Conservation (phyloP, 495 filamentous ascomycete species). For the Penicillium egyptiacum region DNA sequence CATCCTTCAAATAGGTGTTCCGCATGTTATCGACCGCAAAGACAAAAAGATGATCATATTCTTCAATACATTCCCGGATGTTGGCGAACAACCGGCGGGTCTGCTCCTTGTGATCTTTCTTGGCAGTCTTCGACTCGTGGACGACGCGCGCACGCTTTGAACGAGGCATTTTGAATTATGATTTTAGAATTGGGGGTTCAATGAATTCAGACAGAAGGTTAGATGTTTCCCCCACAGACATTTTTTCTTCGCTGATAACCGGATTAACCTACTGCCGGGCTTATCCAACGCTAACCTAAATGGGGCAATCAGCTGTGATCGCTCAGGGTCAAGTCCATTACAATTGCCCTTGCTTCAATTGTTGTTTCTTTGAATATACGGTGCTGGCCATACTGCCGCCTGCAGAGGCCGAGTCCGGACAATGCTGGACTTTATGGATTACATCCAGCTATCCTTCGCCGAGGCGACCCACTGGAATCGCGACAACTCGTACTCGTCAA, state of each 20-base stretch:
- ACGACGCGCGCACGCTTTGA: constrained; percentile 90
- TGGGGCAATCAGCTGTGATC: constrained; percentile 38
- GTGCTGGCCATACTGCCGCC: background rate
- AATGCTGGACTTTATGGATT: constrained; percentile 99
- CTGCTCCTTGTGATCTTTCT: constrained; percentile 87
- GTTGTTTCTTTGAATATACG: background rate
- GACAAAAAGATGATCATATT: constrained; percentile 88
- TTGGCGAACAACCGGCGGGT: constrained; percentile 84
- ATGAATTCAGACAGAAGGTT: constrained; percentile 11
- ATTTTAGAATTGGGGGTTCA: constrained; percentile 10
- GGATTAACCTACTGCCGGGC: constrained; percentile 41
- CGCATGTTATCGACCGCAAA: constrained; percentile 98
- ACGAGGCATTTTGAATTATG: constrained; percentile 74
- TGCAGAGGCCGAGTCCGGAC: constrained; percentile 18
- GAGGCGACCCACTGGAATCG: constrained; percentile 83
- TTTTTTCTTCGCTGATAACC: constrained; percentile 48
- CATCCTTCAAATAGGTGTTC: constrained; percentile 93
- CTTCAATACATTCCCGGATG: constrained; percentile 79
- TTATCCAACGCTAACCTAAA: constrained; percentile 42
- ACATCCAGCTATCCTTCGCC: constrained; percentile 91
- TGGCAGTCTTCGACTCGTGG: constrained; percentile 83
- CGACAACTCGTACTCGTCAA: constrained; percentile 87
- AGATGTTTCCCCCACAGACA: constrained; percentile 18
- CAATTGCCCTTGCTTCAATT: background rate
- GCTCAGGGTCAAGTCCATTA: background rate